Evolutionary conservation across 129 eudicot species (phyloP), one percentile per base, ranked within the genome.

Genomic region (Tagetes patula): DNA sequence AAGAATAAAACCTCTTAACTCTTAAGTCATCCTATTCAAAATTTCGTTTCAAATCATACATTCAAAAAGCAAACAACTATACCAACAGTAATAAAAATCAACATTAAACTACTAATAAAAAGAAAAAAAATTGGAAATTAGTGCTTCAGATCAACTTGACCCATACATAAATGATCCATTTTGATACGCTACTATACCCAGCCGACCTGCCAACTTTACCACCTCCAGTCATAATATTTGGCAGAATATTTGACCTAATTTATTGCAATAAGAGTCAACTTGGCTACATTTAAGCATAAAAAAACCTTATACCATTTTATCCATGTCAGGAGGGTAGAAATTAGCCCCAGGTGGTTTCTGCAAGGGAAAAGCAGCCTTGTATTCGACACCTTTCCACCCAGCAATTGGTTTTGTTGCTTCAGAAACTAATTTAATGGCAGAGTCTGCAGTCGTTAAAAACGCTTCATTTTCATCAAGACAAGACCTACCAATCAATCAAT

Each of bases 271-370:
- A 49, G 32, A 49, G 48, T 47, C 65, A 70, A 58, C 41, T 60
- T 69, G 54, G 8, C 30, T 3, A 32, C 46, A 31, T 20, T 64
- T 43, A 43, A 60, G 42, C 1, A 49, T 40, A 36, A 20, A 71
- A 20, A 71, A 41, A 71, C 54, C 48, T 47, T 55, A 30, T 87
- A 92, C 98, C 98, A n/a, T 81, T 82, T 87, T 93, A 76, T 93
- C 95, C 98, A 93, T 93, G 64, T 93, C 96, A 49, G 96, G 81
- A 10, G 98, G 98, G 65, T 93, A 93, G 77, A 93, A 93, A 78
- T 85, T 90, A 56, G 98, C 96, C 13, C 92, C 95, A 58, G 89
- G 90, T 79, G 98, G 95, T 73, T 87, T 93, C 70, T 56, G 64
- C 73, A 85, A 12, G 45, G 96, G 98, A 77, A 93, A 89, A 39